These are phyloP conservation scores for Phialemonium atrogriseum DNA, from an alignment of 2,329 filamentous ascomycete species.

Conservation along the genomic window DNA sequence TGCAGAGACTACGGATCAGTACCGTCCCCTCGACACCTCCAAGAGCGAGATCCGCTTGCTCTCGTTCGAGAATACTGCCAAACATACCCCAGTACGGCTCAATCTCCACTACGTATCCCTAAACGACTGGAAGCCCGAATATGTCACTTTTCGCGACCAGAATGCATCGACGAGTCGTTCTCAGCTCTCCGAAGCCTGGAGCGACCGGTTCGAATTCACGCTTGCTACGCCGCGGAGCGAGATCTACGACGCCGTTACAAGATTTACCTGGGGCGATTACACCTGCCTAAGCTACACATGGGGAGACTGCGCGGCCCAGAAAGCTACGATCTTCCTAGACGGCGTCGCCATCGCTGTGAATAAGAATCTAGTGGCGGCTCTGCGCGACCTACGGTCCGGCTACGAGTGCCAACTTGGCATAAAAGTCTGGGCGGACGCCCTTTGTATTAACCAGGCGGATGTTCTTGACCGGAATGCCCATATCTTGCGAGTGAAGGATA, in stretches of 20 bases:
- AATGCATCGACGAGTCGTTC: slow-evolving; percentile 2
- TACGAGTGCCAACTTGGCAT: slow-evolving; percentile 3
- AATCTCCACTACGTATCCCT: slow-evolving; percentile 2
- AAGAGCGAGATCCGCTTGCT: slow-evolving; percentile 3
- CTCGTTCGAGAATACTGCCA: slow-evolving; percentile 2
- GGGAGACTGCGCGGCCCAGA: slow-evolving; percentile 1
- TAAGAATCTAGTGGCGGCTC: slow-evolving; percentile 1
- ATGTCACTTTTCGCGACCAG: slow-evolving; percentile 3
- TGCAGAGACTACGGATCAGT: slow-evolving; percentile 1
- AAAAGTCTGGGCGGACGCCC: too few relatives aligned
- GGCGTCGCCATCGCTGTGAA: slow-evolving; percentile 3
- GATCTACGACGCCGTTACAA: slow-evolving; percentile 3
- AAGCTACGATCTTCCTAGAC: background rate
- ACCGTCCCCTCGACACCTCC: slow-evolving; percentile 3
- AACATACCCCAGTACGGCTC: slow-evolving; percentile 1
- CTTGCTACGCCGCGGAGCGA: slow-evolving; percentile 1
- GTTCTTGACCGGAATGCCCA: slow-evolving; percentile 4
- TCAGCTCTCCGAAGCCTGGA: slow-evolving; percentile 4
- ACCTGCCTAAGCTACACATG: slow-evolving; percentile 5
- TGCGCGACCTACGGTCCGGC: slow-evolving; percentile 1
- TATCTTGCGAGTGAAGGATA: slow-evolving; percentile 3
- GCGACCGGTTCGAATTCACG: slow-evolving; percentile 4
- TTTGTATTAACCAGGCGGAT: too few relatives aligned
- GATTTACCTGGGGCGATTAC: slow-evolving; percentile 4
- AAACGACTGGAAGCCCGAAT: slow-evolving; percentile 4